These are phyloP conservation scores for Diplocarpon rosae DNA, from an alignment of 2,329 filamentous ascomycete species.

Conservation along the genomic window DNA sequence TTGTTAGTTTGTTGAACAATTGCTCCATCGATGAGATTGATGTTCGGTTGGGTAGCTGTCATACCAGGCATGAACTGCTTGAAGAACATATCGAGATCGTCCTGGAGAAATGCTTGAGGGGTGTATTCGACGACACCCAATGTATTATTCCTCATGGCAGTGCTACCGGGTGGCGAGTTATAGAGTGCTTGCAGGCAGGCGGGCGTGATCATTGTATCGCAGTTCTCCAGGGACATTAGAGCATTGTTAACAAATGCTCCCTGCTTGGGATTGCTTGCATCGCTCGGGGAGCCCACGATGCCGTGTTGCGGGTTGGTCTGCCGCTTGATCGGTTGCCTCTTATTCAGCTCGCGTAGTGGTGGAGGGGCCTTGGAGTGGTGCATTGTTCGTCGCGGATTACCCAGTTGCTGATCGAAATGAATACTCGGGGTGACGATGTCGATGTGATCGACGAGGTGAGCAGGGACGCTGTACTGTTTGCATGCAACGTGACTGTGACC, in stretches of 20 bases:
- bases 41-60: conserved; percentile 30
- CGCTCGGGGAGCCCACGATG: conserved; percentile 23
- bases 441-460: conserved; percentile 23
- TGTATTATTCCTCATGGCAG: conserved; percentile 33
- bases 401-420: conserved; percentile 24
- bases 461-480: conserved; percentile 23
- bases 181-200: conserved; percentile 45
- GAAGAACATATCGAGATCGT: conserved; percentile 39
- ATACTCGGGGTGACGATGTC: conserved; percentile 27
- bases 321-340: conserved; percentile 3
- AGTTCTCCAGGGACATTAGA: conserved; percentile 28
- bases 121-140: conserved; percentile 45
- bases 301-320: conserved; percentile 7
- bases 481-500: conserved; percentile 30
- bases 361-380: conserved; percentile 31
- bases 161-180: conserved; percentile 31
- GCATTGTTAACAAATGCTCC: conserved; percentile 18
- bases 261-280: conserved; percentile 21
- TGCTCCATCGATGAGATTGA: conserved; percentile 28
- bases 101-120: conserved; percentile 40
- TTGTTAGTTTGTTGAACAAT: conserved; percentile 28
- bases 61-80: conserved; percentile 33
- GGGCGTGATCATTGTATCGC: conserved; percentile 45
- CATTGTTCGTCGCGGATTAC: conserved; percentile 17
- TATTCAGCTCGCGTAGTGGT: conserved; percentile 16